A percentile compares a stretch with the other conserved stretches of the same genome.
Conservation (phyloP, 106 monocot species). For the Dendrobium huoshanense region DNA sequence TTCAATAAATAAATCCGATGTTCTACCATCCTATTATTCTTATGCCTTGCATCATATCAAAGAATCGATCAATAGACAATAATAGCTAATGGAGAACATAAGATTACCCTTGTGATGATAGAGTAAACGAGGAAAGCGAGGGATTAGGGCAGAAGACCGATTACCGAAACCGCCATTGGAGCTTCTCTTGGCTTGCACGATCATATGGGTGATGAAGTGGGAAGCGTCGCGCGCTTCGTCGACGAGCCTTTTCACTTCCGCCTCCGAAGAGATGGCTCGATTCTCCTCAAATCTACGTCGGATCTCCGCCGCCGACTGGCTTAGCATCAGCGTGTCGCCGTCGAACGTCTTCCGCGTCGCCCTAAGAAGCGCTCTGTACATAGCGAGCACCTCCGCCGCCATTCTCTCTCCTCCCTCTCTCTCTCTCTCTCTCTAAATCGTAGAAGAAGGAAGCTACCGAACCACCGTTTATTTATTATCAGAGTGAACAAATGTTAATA, state of each 20-base stretch:
- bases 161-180: conserved; percentile 61
- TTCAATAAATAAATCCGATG: neutral
- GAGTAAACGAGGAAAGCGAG: neutral
- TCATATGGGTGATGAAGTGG: conserved; percentile 76
- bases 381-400: conserved; percentile 50
- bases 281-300: conserved; percentile 79
- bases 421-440: neutral
- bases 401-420: neutral
- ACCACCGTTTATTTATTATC: no score
- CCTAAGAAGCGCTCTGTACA: conserved; percentile 74
- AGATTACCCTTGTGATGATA: neutral
- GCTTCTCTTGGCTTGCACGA: conserved; percentile 76
- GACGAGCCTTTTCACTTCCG: conserved; percentile 43
- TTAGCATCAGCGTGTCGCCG: conserved; percentile 70
- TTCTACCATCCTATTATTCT: neutral
- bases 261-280: conserved; percentile 37
- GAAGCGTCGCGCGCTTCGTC: conserved; percentile 82
- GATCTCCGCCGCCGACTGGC: conserved; percentile 69
- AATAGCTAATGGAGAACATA: neutral
- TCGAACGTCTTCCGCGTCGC: conserved; percentile 82
- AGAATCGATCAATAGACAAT: neutral
- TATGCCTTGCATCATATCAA: neutral
- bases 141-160: neutral
- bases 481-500: no score
- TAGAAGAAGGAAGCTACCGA: no score